These are phyloP conservation scores for Penicillium sp. DNA, from an alignment of 2,329 filamentous ascomycete species.

Conservation along the genomic window DNA sequence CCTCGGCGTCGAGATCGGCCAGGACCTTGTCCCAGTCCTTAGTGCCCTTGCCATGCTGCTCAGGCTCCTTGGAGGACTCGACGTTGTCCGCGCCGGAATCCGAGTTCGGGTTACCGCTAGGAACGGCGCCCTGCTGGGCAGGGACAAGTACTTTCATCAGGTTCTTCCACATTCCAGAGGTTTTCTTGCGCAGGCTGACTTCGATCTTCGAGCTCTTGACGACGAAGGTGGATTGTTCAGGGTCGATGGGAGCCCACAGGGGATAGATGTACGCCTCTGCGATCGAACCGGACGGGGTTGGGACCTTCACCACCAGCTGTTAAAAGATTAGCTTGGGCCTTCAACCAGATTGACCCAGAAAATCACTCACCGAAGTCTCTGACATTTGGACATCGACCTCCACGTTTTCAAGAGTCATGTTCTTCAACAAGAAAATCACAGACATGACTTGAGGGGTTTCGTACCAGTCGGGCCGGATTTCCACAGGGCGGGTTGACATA, in stretches of 20 bases:
- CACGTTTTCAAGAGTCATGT: slow-evolving; percentile 44
- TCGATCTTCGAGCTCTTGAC: slow-evolving; percentile 81
- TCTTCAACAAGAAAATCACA: slow-evolving; percentile 63
- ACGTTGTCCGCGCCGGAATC: too few relatives aligned
- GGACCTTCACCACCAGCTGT: neutral
- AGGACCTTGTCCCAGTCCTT: slow-evolving; percentile 91
- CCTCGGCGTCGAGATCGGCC: slow-evolving; percentile 48
- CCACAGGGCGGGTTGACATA: slow-evolving; percentile 55
- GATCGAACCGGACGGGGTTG: slow-evolving; percentile 34
- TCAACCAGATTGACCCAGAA: neutral
- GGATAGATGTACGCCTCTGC: slow-evolving; percentile 38
- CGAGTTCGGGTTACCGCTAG: too few relatives aligned
- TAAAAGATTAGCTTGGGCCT: neutral
- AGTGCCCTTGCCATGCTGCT: slow-evolving; percentile 29
- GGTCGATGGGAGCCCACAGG: slow-evolving; percentile 67
- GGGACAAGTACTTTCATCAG: slow-evolving; percentile 39
- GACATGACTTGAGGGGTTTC: slow-evolving; percentile 63
- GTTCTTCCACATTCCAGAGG: slow-evolving; percentile 67
- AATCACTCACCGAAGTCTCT: slow-evolving; percentile 43
- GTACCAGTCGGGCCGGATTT: slow-evolving; percentile 62
- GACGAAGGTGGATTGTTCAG: slow-evolving; percentile 59
- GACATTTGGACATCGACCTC: slow-evolving; percentile 51
- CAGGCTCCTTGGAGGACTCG: too few relatives aligned
- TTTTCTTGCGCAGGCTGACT: slow-evolving; percentile 68
- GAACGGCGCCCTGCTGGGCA: too few relatives aligned